Base-by-base conservation (phyloP, 2,329 filamentous ascomycete genomes). In the Cladophialophora yegresii region DNA sequence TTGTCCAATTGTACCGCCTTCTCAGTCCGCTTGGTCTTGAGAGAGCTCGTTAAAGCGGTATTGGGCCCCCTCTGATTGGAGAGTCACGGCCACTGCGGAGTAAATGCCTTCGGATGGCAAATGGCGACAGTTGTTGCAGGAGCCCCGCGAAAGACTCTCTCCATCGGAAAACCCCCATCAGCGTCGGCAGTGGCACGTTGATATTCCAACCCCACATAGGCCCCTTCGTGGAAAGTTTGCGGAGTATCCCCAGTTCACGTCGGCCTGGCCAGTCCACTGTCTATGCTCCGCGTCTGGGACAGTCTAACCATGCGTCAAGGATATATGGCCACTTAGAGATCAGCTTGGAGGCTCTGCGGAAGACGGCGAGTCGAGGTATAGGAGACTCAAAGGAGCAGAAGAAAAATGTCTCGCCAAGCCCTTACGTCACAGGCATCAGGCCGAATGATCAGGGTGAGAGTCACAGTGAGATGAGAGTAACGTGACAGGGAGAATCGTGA, bases 131-230 rank as follows among this genome's bases (percentile, higher is more conserved):
- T 9, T 20, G 55, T 33, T 20, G 56, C 51, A 54, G 4, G 13
- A 54, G 51, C 51, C 51, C 51, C 51, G 51, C 51, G 28, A 33
- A 12, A 58, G 43, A 7, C 33, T 51, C 33, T 51, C 30, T 59
- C 45, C 32, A 59, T 54, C 51, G 57, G 45, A 59, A 40, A 26
- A n/a, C 8, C 47, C 57, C 57, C 57, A 54, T 54, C 26, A 10
- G 47, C 57, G 7, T 51, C 57, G 57, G 57, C 57, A 59, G 57
- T 59, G 57, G 57, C 57, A 59, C 57, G 33, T 30, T n/a, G 26
- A 33, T 33, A 20, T 12, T 12, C 30, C 16, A 47, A 59, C 57
- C 57, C 57, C 57, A 59, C 57, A 33, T 59, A 30, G 13, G 30
- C 45, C 51, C 51, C 33, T 54, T 16, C 26, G 51, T 20, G 45